Evolutionary conservation across 305 asterid species (phyloP), one percentile per base, ranked within the genome.

Genomic region (Caryopteris hybrid): DNA sequence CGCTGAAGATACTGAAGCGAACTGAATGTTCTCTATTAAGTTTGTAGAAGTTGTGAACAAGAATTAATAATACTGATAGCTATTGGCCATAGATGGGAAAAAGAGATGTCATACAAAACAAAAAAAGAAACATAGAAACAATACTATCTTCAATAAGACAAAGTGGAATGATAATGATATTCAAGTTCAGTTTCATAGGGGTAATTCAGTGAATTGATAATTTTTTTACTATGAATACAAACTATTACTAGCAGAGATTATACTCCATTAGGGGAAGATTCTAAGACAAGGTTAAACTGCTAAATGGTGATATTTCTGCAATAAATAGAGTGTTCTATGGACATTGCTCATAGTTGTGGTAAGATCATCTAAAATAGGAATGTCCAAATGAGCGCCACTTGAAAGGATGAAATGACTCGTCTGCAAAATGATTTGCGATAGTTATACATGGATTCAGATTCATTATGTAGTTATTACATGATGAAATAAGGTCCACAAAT

Each of bases 371-470:
- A 38, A 16, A 69, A 39, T 20, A 43, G 22, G 47, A 61, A 33
- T 38, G 43, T 53, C 29, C 20, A 67, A 61, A 71, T 8, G 63
- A 27, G 66, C 12, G n/a, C 36, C 61, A 58, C 16, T 41, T 54
- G 9, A 42, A 36, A 71, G 62, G 64, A 76, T 58, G n/a, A 71
- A 33, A 64, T 29, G 60, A 34, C 20, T 64, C 42, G 63, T 51
- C 51, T 31, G 20, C 23, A 20, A 61, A 31, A 57, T 22, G 13
- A 46, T 68, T 54, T 21, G 25, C 21, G 47, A 51, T 60, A 38
- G 39, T 8, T 31, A 38, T 38, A 74, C 47, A 42, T 17, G 62
- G 64, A 61, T 34, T 69, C 13, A 47, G 73, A 55, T 43, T 59
- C 69, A 46, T 46, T 39, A 51, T 13, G 52, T 14, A 29, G 53